A percentile compares a stretch with the other conserved stretches of the same genome.
Conservation (phyloP, 192 early-diverging fungal species). For the Backusella liffmaniae region DNA sequence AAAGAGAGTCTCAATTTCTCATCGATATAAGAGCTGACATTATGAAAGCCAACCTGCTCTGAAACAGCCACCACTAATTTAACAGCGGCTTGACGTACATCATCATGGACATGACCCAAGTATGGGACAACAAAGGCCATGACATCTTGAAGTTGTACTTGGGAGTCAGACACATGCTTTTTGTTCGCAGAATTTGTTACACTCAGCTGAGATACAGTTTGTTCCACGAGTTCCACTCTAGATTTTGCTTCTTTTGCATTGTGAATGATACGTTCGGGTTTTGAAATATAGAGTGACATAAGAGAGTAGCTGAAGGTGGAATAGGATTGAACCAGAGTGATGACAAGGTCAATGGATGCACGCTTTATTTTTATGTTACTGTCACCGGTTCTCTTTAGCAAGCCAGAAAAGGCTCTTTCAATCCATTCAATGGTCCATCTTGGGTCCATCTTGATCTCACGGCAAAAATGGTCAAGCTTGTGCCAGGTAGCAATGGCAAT, state of each 20-base stretch:
- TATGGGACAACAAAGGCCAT: constrained; percentile 22
- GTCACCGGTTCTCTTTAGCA: constrained; percentile 20
- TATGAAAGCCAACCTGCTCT: constrained; percentile 19
- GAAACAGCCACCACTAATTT: constrained; percentile 13
- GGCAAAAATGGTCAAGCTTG: constrained; percentile 13
- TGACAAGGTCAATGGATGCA: constrained; percentile 7
- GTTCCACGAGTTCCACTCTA: constrained; percentile 21
- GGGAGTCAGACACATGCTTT: not conserved
- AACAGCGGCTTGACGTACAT: constrained; percentile 15
- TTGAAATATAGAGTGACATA: constrained; percentile 13
- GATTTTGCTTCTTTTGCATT: constrained; percentile 20
- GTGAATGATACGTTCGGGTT: constrained; percentile 25
- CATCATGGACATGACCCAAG: constrained; percentile 14
- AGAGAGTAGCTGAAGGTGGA: not conserved
- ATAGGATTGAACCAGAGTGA: constrained; percentile 14
- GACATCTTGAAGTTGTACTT: constrained; percentile 1
- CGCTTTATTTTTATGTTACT: constrained; percentile 6
- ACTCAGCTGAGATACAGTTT: constrained; percentile 3
- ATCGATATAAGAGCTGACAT: constrained; percentile 10
- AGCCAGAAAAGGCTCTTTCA: constrained; percentile 15
- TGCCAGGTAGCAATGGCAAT: constrained; percentile 19
- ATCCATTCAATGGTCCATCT: constrained; percentile 7
- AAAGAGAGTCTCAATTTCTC: constrained; percentile 5
- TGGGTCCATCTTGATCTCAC: constrained; percentile 3
- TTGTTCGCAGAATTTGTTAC: not conserved